These are phyloP conservation scores for Mucor lusitanicus DNA, from an alignment of 371 early-diverging fungal species.

Conservation along the genomic window DNA sequence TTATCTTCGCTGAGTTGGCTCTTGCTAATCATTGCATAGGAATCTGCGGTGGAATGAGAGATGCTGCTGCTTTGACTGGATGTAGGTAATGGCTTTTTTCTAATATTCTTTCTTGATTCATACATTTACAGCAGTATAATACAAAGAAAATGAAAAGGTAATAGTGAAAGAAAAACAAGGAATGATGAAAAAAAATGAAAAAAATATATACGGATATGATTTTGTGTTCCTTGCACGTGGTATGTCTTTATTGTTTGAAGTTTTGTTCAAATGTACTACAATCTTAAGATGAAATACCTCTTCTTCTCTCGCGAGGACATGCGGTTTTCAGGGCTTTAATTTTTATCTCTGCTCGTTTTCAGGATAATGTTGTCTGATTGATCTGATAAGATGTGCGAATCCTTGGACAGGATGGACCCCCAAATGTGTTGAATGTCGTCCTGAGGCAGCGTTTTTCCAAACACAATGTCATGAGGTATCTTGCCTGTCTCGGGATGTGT, in stretches of 20 bases:
- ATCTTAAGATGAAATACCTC: background rate
- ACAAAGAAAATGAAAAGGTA: background rate
- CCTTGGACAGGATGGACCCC: background rate
- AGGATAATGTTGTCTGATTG: background rate
- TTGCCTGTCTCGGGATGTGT: conserved; percentile 2
- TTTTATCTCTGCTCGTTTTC: background rate
- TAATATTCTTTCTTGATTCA: background rate
- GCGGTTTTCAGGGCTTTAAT: background rate
- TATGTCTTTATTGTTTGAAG: conserved; percentile 3
- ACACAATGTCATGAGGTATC: conserved; percentile 1
- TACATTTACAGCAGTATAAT: background rate
- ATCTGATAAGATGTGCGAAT: background rate
- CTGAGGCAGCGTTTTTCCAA: background rate
- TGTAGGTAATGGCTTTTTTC: background rate
- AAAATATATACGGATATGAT: background rate
- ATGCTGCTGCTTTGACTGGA: background rate
- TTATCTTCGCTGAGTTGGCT: background rate
- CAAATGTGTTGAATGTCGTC: background rate
- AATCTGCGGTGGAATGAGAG: background rate
- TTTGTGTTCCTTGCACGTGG: conserved; percentile 4
- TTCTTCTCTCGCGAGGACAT: background rate
- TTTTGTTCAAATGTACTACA: background rate
- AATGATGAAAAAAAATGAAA: background rate
- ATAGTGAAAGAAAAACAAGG: background rate
- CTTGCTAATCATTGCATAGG: background rate